Evolutionary conservation across 805 yeast genomes (phyloP), one percentile per base, ranked within the genome.

Genomic region (Candida tallmaniae): DNA sequence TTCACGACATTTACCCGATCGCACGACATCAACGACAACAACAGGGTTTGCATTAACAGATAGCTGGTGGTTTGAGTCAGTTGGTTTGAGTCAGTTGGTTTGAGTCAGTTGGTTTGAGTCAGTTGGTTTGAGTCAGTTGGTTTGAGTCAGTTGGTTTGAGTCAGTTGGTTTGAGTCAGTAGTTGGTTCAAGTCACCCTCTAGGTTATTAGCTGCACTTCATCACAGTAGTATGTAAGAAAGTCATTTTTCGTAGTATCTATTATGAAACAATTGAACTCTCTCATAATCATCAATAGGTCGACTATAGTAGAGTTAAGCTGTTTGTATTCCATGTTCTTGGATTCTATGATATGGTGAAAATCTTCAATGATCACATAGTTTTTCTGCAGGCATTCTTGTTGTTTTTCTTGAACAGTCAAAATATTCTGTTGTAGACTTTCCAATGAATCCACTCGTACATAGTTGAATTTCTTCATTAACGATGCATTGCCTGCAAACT

Each of bases 381-480:
- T 27, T 11, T 15, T 15, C 3, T 13, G 15, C 2, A 14, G 16
- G n/a, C n/a, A n/a, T 7, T 19, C 18, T 21, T 5, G 23, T 5
- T 28, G 23, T 17, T 27, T 16, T 11, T 15, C 20, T 21, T 13
- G 21, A 23, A 6, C 8, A n/a, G 8, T 7, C 3, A 10, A 5
- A 36, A 13, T 7, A 31, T 23, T 1, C 36, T 39, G 35, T 11
- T 27, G 12, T 4, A 45, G 10, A 24, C 28, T 27, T n/a, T n/a
- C n/a, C n/a, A n/a, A n/a, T n/a, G n/a, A n/a, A 21, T 37, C 28
- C 2, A 36, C 31, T 26, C 41, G 38, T 3, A 32, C 34, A 23
- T 45, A 45, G 18, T 34, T 37, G 35, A 45, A 39, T 13, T 26
- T 21, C 32, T 43, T 44, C 42, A 45, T 40, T 14, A 25, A 26